These are phyloP conservation scores for Bipolaris sorokiniana DNA, from an alignment of 2,329 filamentous ascomycete species.

Conservation along the genomic window DNA sequence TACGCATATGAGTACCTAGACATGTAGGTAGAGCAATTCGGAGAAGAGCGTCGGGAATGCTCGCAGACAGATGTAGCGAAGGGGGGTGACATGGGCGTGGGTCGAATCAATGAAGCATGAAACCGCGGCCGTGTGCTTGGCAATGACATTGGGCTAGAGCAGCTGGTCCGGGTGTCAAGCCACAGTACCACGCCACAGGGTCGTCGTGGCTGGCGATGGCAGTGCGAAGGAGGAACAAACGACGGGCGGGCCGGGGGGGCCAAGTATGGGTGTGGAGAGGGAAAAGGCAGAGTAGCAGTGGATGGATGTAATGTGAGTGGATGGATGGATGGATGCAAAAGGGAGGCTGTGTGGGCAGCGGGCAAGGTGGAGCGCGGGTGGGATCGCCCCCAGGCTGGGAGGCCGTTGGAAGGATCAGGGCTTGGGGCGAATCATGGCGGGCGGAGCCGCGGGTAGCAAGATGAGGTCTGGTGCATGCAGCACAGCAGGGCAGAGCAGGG, in stretches of 20 bases:
- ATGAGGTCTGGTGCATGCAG: slow-evolving; percentile 17
- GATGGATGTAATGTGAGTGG: no score
- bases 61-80: slow-evolving; percentile 3
- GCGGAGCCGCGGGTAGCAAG: slow-evolving; percentile 16
- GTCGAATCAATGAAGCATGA: slow-evolving; percentile 13
- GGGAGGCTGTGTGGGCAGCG: no score
- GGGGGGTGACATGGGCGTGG: slow-evolving; percentile 16
- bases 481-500: slow-evolving; percentile 11
- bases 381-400: slow-evolving; percentile 13
- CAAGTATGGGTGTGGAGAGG: background rate
- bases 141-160: slow-evolving; percentile 10
- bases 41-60: slow-evolving; percentile 1
- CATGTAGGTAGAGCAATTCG: background rate
- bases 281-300: background rate
- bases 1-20: no score
- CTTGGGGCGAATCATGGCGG: slow-evolving; percentile 10
- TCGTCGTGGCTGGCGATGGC: background rate
- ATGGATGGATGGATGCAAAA: no score
- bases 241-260: background rate
- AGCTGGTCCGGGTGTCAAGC: slow-evolving; percentile 6
- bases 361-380: slow-evolving; percentile 2
- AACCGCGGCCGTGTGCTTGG: slow-evolving; percentile 11
- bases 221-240: background rate
- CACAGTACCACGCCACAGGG: background rate
- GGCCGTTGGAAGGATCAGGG: slow-evolving; percentile 7